Evolutionary conservation across 306 rosid species (phyloP), one percentile per base, ranked within the genome.

Genomic region (Canavalia gladiata): DNA sequence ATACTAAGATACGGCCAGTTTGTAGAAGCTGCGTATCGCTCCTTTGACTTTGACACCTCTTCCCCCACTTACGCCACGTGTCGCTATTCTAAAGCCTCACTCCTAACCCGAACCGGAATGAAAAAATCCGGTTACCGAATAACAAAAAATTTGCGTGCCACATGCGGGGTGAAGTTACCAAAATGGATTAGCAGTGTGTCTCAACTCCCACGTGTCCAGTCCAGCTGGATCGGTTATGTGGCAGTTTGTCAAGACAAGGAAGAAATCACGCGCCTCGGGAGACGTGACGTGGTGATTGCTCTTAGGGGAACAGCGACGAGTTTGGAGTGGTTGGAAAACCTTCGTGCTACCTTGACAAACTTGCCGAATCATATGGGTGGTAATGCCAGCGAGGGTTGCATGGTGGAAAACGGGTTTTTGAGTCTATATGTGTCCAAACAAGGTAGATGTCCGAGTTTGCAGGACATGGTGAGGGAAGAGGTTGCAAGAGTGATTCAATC

Each of bases 141-240:
- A 6, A 86, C 88, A 0, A 60, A 43, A 39, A 58, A 86, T 9
- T 18, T 86, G 0, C 86, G 81, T 0, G 84, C 84, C 30, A 82
- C 88, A 0, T 86, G 86, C 49, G 88, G 88, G 6, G 11, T 86
- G 2, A 50, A 13, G 0, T 3, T 86, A 7, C 86, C 88, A 1
- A 74, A 51, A 0, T 86, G 86, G 88, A 5, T 82, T 0, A 8
- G 34, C 0, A 28, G 10, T 0, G 2, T 79, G 8, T 85, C 92
- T 0, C 82, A 62, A 1, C 56, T 90, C 82, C 67, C 86, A 6
- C 60, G 63, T 4, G 79, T 68, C 0, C 82, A 8, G 28, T 91
- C 94, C 0, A 88, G 92, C 43, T 94, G 98, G 98, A 91, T 92
- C 1, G 98, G 98, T 0, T 94, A 90, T 34, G 90, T 91, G 31